phyloP scores from a whole-genome alignment of 495 filamentous ascomycete genomes.

The Penicillium egyptiacum region DNA sequence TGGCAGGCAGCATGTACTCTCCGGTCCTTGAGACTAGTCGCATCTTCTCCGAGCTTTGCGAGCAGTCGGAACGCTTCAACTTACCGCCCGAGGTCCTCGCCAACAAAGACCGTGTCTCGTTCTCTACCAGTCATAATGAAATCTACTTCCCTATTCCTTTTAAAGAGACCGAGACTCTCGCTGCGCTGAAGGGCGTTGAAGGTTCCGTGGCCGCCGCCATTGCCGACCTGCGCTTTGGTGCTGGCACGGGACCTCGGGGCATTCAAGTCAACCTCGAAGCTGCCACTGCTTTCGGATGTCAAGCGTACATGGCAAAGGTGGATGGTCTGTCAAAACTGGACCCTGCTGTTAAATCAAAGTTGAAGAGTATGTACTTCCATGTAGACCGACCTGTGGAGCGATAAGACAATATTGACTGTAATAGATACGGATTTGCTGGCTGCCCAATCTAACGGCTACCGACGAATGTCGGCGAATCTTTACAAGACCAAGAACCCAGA shows the following conservation, averaged over 20 bases:
- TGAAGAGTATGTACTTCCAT: constrained; percentile 55
- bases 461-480: constrained; percentile 71
- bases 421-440: constrained; percentile 68
- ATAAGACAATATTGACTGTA: constrained; percentile 19
- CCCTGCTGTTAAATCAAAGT: constrained; percentile 56
- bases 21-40: constrained; percentile 43
- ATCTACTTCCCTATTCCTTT: constrained; percentile 64
- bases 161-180: constrained; percentile 67
- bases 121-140: constrained; percentile 42
- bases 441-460: constrained; percentile 71
- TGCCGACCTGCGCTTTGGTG: constrained; percentile 55
- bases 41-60: constrained; percentile 44
- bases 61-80: constrained; percentile 39
- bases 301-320: constrained; percentile 69
- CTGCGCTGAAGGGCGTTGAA: constrained; percentile 69
- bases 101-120: constrained; percentile 40
- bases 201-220: constrained; percentile 65
- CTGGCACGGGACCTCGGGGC: constrained; percentile 31
- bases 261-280: constrained; percentile 63
- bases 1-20: constrained; percentile 36
- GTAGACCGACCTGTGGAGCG: neutral
- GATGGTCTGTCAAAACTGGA: constrained; percentile 67
- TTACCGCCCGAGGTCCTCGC: constrained; percentile 38
- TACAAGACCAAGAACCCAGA: constrained; percentile 66
- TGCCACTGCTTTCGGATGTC: constrained; percentile 66